Evolutionary conservation across 805 yeast genomes (phyloP).

Genomic region (Candida dajiaensis): DNA sequence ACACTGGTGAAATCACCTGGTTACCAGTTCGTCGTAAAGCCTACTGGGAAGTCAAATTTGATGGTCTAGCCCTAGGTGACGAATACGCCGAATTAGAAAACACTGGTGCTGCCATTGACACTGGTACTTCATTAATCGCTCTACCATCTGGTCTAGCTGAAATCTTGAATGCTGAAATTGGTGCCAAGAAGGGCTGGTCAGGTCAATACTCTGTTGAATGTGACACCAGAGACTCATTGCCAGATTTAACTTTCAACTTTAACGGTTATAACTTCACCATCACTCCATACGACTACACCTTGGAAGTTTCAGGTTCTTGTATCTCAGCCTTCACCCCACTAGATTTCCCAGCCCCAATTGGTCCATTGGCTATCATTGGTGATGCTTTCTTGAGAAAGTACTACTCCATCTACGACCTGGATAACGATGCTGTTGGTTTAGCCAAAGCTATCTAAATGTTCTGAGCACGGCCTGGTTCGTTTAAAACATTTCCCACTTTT

Average conservation of each 20-base stretch:
- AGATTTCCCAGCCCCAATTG: slow-evolving; percentile 97
- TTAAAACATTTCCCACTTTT: background rate
- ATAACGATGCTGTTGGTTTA: slow-evolving; percentile 89
- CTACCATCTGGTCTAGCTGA: slow-evolving; percentile 95
- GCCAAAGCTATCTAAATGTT: slow-evolving; percentile 57
- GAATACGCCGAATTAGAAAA: slow-evolving; percentile 77
- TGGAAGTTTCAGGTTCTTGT: slow-evolving; percentile 93
- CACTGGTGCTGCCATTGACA: slow-evolving; percentile 97
- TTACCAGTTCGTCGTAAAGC: slow-evolving; percentile 99
- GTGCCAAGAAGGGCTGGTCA: slow-evolving; percentile 95
- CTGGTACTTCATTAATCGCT: slow-evolving; percentile 95
- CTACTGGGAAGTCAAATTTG: slow-evolving; percentile 96
- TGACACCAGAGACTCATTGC: slow-evolving; percentile 74
- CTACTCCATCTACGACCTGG: slow-evolving; percentile 91
- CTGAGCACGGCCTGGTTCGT: background rate
- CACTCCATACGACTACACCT: slow-evolving; percentile 83
- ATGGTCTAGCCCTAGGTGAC: slow-evolving; percentile 86
- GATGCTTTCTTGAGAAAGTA: slow-evolving; percentile 95
- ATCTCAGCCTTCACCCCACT: slow-evolving; percentile 94
- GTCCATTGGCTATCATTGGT: slow-evolving; percentile 94
- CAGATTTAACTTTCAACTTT: slow-evolving; percentile 87
- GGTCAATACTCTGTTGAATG: slow-evolving; percentile 96
- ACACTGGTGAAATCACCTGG: slow-evolving; percentile 83
- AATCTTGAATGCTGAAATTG: slow-evolving; percentile 89
- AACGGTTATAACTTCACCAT: slow-evolving; percentile 90